Evolutionary conservation across 129 eudicot genomes (phyloP).

Genomic region (Heracleum sosnowskyi): DNA sequence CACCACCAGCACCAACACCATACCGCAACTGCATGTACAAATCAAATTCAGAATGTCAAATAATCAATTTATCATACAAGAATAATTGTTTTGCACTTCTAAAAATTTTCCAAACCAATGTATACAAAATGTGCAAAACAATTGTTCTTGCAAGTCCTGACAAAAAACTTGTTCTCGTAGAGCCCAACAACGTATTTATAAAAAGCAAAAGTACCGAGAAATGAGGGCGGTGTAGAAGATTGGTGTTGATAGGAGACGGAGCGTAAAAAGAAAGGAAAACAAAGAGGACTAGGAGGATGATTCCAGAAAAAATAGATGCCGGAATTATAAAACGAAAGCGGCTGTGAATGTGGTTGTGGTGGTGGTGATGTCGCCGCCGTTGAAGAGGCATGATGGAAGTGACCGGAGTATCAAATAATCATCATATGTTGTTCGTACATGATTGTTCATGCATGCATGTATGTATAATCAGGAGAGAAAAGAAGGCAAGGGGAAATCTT

Average conservation of each 20-base stretch:
- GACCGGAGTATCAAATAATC: background rate
- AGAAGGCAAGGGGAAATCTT: background rate
- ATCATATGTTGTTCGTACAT: no score
- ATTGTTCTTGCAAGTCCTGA: background rate
- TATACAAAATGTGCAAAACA: background rate
- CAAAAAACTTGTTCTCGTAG: no score
- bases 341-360: conserved; percentile 25
- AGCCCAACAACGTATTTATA: no score
- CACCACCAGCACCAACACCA: conserved; percentile 16
- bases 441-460: background rate
- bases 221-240: conserved; percentile 26
- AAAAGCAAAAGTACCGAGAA: conserved; percentile 21
- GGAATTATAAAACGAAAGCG: conserved; percentile 36
- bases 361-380: conserved; percentile 58
- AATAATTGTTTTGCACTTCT: background rate
- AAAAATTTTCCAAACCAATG: background rate
- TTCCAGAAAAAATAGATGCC: conserved; percentile 33
- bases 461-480: background rate
- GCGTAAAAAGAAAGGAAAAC: conserved; percentile 49
- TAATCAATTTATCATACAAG: background rate
- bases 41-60: background rate
- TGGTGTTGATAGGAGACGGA: conserved; percentile 41
- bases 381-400: conserved; percentile 32
- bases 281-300: conserved; percentile 47
- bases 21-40: conserved; percentile 8